These are phyloP conservation scores for Pythium rishiriense DNA, from an alignment of 352 stramenopile genomes.

Conservation along the genomic window DNA sequence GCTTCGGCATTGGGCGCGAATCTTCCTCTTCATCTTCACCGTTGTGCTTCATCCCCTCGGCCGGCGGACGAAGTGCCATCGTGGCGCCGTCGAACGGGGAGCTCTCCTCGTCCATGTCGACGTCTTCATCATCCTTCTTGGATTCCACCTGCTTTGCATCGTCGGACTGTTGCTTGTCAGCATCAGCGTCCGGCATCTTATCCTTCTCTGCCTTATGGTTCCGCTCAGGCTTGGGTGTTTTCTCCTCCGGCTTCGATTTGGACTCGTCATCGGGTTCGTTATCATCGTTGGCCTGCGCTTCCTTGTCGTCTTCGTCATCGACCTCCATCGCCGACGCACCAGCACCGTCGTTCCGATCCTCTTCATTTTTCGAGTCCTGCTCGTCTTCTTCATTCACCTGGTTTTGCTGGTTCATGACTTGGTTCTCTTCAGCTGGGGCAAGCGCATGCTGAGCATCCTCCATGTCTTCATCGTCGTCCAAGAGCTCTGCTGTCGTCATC, in stretches of 20 bases:
- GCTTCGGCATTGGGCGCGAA: constrained; percentile 32
- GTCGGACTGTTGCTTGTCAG: constrained; percentile 15
- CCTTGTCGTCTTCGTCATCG: constrained; percentile 58
- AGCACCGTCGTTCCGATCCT: constrained; percentile 32
- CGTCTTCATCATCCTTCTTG: constrained; percentile 20
- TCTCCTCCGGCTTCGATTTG: constrained; percentile 23
- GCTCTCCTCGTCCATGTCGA: constrained; percentile 28
- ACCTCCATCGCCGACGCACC: constrained; percentile 64
- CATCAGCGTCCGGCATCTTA: constrained; percentile 15
- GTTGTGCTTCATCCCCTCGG: constrained; percentile 10
- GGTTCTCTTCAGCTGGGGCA: constrained; percentile 43
- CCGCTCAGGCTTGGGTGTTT: constrained; percentile 16
- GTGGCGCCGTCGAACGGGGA: constrained; percentile 2
- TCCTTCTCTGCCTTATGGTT: constrained; percentile 24
- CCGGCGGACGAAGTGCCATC: constrained; percentile 8
- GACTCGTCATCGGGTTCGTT: constrained; percentile 25
- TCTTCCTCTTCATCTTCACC: constrained; percentile 38
- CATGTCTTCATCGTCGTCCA: constrained; percentile 45
- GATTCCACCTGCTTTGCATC: constrained; percentile 9
- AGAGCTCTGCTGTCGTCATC: constrained; percentile 37
- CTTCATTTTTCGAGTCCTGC: constrained; percentile 47
- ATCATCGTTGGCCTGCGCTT: constrained; percentile 8
- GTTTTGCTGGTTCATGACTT: constrained; percentile 38
- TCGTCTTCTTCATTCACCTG: constrained; percentile 39
- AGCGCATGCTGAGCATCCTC: constrained; percentile 43